Evolutionary conservation across 2,329 filamentous ascomycete genomes (phyloP).

Genomic region (Fusarium citri): DNA sequence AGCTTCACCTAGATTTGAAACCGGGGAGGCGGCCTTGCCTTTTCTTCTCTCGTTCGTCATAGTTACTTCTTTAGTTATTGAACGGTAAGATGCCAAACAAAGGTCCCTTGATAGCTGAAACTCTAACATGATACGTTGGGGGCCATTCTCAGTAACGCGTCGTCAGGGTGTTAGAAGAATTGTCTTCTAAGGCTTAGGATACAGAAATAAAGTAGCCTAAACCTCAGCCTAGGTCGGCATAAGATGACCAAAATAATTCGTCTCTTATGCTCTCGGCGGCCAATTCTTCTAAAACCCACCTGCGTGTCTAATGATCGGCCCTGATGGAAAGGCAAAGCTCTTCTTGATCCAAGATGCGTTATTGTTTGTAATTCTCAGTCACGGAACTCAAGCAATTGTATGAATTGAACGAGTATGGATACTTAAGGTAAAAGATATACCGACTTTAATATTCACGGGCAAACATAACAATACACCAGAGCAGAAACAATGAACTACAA

Average conservation of each 20-base stretch:
- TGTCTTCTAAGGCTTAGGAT: too few species aligned
- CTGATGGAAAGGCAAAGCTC: neutral
- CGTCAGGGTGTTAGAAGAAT: too few species aligned
- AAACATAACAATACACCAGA: neutral
- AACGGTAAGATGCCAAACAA: constrained; percentile 20
- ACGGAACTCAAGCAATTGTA: neutral
- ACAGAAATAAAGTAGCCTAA: too few species aligned
- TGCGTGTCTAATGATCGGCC: constrained; percentile 9
- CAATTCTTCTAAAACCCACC: too few species aligned
- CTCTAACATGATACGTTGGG: constrained; percentile 27
- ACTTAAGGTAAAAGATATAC: neutral
- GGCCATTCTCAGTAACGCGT: constrained; percentile 20
- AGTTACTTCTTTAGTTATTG: constrained; percentile 11
- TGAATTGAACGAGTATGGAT: too few species aligned
- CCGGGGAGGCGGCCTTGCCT: neutral
- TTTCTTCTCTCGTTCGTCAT: constrained; percentile 10
- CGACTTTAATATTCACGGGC: neutral
- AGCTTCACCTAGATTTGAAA: constrained; percentile 3
- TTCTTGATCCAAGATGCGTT: neutral
- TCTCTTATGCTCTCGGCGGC: too few species aligned
- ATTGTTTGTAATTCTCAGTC: neutral
- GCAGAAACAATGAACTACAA: neutral
- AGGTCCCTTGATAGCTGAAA: constrained; percentile 37
- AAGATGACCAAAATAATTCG: too few species aligned
- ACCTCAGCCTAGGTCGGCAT: too few species aligned